Evolutionary conservation across 2,329 filamentous ascomycete species (phyloP).

Genomic region (Aspergillus pseudoterreus): DNA sequence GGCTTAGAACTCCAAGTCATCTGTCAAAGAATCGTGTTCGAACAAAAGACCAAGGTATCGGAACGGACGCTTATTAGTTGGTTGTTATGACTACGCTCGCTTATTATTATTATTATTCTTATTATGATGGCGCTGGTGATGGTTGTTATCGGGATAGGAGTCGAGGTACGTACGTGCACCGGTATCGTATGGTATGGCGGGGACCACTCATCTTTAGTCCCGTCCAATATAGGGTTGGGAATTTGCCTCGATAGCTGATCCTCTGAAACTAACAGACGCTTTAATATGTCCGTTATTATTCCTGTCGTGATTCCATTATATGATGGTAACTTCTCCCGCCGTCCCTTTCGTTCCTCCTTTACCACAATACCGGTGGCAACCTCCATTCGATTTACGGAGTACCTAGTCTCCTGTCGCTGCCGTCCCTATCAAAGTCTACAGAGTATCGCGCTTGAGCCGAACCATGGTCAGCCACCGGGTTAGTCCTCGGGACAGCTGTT

Average conservation of each 20-base stretch:
- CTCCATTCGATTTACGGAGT: not conserved
- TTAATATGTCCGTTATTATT: not conserved
- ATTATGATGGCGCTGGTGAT: not conserved
- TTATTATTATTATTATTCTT: not conserved
- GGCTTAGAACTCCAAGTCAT: too few relatives aligned
- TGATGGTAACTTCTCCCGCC: not conserved
- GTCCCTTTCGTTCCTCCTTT: not conserved
- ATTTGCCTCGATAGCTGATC: not conserved
- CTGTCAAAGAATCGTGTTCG: not conserved
- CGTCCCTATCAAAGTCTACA: constrained; percentile 8
- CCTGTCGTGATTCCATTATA: not conserved
- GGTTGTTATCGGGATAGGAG: not conserved
- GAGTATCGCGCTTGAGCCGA: not conserved
- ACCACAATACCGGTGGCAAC: constrained; percentile 7
- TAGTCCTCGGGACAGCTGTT: not conserved
- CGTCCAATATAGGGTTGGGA: not conserved
- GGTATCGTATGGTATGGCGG: constrained; percentile 19
- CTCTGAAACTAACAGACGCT: too few relatives aligned
- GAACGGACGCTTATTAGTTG: too few relatives aligned
- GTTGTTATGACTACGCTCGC: not conserved
- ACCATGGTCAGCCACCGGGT: not conserved
- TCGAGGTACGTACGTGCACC: constrained; percentile 8
- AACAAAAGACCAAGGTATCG: not conserved
- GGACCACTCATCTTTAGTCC: constrained; percentile 1
- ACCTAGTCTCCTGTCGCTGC: constrained; percentile 7